Base-by-base conservation (phyloP, 129 eudicot species). In the Artemisia tridentata region DNA sequence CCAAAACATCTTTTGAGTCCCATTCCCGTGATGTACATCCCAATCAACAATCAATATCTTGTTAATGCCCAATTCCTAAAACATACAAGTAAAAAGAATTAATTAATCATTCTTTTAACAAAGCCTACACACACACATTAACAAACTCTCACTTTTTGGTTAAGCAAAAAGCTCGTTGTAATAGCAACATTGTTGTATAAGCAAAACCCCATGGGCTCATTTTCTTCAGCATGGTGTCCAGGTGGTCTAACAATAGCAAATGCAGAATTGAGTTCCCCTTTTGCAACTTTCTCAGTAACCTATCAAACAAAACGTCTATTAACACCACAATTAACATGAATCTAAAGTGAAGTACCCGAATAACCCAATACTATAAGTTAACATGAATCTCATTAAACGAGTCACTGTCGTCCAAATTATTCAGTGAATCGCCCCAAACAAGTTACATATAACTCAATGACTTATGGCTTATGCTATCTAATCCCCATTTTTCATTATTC, bases 11-110 rank as follows among this genome's bases (percentile, higher is more conserved):
- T 95, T 87, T 68, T 90, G 99, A 75, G 97, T 95, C 38, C 96
- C 99, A 77, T 95, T 95, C 68, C 99, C 99, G 50, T 90, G 99
- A 76, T 95, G 99, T 3, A 95, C 99, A 76, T 95, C 99, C 99
- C 99, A 90, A 74, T 95, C 99, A 69, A 95, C 99, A 57, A 95
- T 95, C 70, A 95, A 68, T 60, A 95, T 84, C 76, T 81, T 95
- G 19, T 86, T 81, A 38, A 95, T 75, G 34, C 96, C 97, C 68
- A 90, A 81, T 13, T 95, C 97, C 97, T 90, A 67, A 16, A 78
- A 73, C 20, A 82, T 25, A 54, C 45, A 38, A 7, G 45, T 25
- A 54, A 69, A 34, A 57, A 46, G 7, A 60, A 5, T 34, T 5
- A 51, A 66, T 38, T 38, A 38, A 38, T 38, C 45, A 38, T 38